Percentiles rank a stretch among this genome's conserved stretches.
phyloP scores from a whole-genome alignment of 148 eudicot species.

The Camellia lanceoleosa region DNA sequence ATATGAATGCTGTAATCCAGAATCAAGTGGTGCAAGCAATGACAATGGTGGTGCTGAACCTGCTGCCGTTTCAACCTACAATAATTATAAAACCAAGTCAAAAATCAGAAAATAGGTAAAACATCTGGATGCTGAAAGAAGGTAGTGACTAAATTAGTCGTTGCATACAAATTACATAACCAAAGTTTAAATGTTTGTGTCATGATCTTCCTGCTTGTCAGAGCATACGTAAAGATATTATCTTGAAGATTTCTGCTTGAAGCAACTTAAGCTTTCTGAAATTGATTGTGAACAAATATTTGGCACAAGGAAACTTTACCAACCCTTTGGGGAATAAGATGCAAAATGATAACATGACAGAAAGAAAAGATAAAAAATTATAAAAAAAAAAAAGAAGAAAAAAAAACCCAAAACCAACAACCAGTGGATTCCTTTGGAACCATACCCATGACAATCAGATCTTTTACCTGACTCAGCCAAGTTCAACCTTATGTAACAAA shows the following conservation, averaged over 20 bases:
- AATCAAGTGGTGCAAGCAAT: conserved; percentile 73
- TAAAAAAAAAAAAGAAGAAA: no score
- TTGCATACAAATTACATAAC: neutral
- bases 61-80: conserved; percentile 79
- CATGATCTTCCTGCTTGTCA: neutral
- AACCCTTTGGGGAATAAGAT: neutral
- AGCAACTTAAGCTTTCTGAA: conserved; percentile 3
- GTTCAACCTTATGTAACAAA: neutral
- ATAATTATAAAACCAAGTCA: conserved; percentile 15
- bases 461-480: neutral
- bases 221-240: neutral
- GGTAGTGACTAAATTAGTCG: neutral
- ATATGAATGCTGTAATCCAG: conserved; percentile 59
- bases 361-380: no score
- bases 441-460: conserved; percentile 6
- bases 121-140: conserved; percentile 1
- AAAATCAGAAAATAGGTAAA: conserved; percentile 12
- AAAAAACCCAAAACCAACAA: neutral
- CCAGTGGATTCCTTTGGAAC: neutral
- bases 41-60: conserved; percentile 88
- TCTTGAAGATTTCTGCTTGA: neutral
- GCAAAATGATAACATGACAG: neutral
- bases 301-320: neutral
- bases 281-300: conserved; percentile 2
- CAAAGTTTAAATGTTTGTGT: neutral